Base-by-base conservation (phyloP, 2,329 filamentous ascomycete species). In the Stachybotrys chartarum region DNA sequence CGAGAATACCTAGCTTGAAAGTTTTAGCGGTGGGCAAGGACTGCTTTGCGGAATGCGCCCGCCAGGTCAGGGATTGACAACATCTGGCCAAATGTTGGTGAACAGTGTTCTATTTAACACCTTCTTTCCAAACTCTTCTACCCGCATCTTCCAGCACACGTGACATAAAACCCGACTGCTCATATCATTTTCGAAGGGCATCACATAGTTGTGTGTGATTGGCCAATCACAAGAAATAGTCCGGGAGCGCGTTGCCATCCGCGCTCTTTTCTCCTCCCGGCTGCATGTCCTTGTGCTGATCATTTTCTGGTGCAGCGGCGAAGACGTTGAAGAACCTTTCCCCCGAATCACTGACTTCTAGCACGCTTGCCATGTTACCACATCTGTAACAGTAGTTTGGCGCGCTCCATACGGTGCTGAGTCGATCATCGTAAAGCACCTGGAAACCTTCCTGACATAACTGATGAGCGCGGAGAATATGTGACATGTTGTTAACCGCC, bases 261-360 rank as follows among this genome's bases (percentile, higher is more conserved):
- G 78, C 79, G n/a, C 75, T 68, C 73, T 91, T 91, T 56, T 94
- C 90, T 64, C 82, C 81, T 57, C 84, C 83, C 57, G 86, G 83
- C 70, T 94, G 90, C 66, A 88, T 81, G 68, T 97, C 91, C 66
- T 96, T 89, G 69, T 95, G 89, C 62, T 87, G 75, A 69, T 97
- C 93, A 66, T 99, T 96, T 72, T 99, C 94, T 3, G 94, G 94
- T 31, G 94, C 93, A 4, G 94, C 94, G 55, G 95, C 91, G 70
- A 99, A 99, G 30, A 97, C 92, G 69, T 99, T 99, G 78, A 97
- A 99, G 72, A 90, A 96, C 57, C 93, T 81, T 72, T 96, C 91
- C 44, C 94, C 93, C 1, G 87, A 87, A 68, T 96, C 91, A 70
- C 91, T 93, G 56, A 99, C 94, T 74, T 99, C 94, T 44, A 99